phyloP scores from a whole-genome alignment of 2,329 filamentous ascomycete species.

The Neospermospora avenae region DNA sequence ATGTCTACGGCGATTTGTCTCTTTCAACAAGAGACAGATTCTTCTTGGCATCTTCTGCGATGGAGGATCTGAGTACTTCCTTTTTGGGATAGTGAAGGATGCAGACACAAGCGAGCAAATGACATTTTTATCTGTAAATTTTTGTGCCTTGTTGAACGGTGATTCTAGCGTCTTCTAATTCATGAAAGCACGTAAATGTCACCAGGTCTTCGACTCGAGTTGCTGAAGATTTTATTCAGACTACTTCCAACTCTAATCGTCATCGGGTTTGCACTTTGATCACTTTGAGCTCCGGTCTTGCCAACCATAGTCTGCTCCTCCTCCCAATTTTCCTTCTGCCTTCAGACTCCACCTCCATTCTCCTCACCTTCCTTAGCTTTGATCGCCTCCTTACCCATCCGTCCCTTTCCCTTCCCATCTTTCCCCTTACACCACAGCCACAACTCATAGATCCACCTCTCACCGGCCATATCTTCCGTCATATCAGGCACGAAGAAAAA shows the following conservation, averaged over 20 bases:
- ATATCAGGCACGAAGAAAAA: slow-evolving; percentile 13
- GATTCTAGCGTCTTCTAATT: background rate
- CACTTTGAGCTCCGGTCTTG: too few relatives aligned
- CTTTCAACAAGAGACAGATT: background rate
- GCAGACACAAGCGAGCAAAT: background rate
- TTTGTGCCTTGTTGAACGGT: background rate
- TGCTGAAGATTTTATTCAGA: too few relatives aligned
- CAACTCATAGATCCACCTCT: slow-evolving; percentile 17
- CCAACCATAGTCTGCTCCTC: background rate
- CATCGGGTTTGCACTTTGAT: background rate
- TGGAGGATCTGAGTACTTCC: background rate
- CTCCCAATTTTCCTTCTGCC: background rate
- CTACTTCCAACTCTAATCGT: too few relatives aligned
- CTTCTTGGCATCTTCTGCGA: background rate
- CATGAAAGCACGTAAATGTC: too few relatives aligned
- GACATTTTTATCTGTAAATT: background rate
- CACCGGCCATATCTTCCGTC: slow-evolving; percentile 18
- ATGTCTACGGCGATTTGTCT: background rate
- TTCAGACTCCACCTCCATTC: background rate
- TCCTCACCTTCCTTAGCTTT: background rate
- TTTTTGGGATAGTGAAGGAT: background rate
- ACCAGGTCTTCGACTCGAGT: too few relatives aligned
- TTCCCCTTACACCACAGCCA: slow-evolving; percentile 17
- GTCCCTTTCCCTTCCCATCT: slow-evolving; percentile 11
- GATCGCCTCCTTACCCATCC: background rate